Percentiles rank a stretch among this genome's conserved stretches.
Evolutionary conservation across 495 filamentous ascomycete genomes (phyloP).

Genomic region (Penicillium cinerascens): DNA sequence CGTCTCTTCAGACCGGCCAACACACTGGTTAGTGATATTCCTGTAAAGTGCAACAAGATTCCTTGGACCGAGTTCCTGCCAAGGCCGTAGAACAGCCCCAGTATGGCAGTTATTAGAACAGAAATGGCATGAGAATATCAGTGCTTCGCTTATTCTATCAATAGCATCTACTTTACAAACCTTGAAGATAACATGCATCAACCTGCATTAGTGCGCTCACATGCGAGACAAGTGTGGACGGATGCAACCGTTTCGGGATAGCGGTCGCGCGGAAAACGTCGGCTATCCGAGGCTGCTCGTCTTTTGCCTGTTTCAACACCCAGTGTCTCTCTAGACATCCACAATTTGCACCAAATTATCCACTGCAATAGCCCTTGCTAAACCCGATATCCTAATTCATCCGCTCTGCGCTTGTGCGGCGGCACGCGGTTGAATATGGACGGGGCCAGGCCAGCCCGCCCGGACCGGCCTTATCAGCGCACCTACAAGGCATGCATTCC

Average conservation of each 20-base stretch:
- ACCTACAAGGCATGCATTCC: constrained; percentile 50
- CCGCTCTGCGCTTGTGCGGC: constrained; percentile 1
- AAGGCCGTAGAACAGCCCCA: no score
- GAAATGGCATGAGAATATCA: no score
- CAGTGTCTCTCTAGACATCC: neutral
- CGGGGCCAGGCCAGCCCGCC: constrained; percentile 34
- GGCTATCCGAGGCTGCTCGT: neutral
- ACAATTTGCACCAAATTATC: constrained; percentile 11
- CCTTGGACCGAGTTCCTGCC: no score
- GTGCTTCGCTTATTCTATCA: no score
- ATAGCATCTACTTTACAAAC: no score
- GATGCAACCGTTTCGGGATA: neutral
- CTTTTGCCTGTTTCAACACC: neutral
- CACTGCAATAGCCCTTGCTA: constrained; percentile 6
- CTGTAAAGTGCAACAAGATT: no score
- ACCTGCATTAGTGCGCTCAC: no score
- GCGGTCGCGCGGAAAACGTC: constrained; percentile 1
- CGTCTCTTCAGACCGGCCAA: no score
- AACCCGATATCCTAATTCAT: constrained; percentile 20
- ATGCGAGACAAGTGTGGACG: neutral
- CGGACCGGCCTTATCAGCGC: constrained; percentile 42
- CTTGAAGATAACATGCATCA: no score
- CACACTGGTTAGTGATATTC: no score
- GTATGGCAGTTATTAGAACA: no score
- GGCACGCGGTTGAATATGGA: constrained; percentile 31